Base-by-base conservation (phyloP, 768 basidiomycete genomes). In the Russula abietina region DNA sequence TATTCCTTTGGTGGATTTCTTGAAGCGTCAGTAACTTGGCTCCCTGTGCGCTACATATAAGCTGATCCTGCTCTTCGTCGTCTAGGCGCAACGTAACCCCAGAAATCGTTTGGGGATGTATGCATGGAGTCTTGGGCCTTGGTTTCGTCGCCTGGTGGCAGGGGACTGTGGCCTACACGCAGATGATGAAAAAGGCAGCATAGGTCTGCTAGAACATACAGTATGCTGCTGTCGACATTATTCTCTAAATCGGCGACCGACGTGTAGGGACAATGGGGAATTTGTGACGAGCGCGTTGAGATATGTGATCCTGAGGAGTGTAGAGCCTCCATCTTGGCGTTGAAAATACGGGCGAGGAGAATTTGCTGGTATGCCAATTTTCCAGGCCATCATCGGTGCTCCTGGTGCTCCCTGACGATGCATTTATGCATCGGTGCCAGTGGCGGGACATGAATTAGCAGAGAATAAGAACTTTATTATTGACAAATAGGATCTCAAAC, bases 131-230 rank as follows among this genome's bases (percentile, higher is more conserved):
- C 51, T 61, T 92, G 38, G 86, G 89, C 12, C 72, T 92, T 7
- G 81, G 79, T 57, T 86, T 92, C 79, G 81, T 88, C 9, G 71
- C 81, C 3, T 93, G 91, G 91, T 93, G 91, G 91, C 91, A 93
- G 74, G 76, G 71, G 19, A 92, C 89, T 2, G 75, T 91, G 54
- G 80, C 77, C 38, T 74, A 82, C 43, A 62, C 57, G 41, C 61
- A 62, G 14, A 58, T 57, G 52, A 11, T 59, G 36, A 59, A 62
- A 17, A 62, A 33, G 55, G 26, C 32, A 30, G 48, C 56, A 45
- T 65, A 55, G 48, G 48, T 33, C 51, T 24, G 41, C 12, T 28
- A 41, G 17, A 12, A 10, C 36, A 17, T 11, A 12, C 6, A 2
- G 16, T 45, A 53, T n/a, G n/a, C n/a, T n/a, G n/a, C 30, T 17